Conservation (phyloP, 768 basidiomycete genomes). For the Rhodotorula taiwanensis region DNA sequence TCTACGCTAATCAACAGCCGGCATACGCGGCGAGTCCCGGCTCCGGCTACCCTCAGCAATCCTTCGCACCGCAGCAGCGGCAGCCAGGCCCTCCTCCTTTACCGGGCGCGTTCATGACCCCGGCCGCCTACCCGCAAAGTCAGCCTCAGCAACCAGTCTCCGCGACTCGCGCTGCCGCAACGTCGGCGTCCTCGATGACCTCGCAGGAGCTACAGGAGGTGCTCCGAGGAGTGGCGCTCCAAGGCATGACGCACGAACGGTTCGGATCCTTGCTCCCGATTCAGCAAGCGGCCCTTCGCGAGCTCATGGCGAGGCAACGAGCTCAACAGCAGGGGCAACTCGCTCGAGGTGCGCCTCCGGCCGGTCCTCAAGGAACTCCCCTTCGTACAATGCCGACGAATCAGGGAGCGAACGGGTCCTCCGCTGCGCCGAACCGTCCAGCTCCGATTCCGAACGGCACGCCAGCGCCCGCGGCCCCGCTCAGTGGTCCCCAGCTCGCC, state of each 20-base stretch:
- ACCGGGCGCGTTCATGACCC: too few relatives aligned
- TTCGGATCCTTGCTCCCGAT: constrained; percentile 8
- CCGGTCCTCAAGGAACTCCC: background rate
- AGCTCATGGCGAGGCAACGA: constrained; percentile 8
- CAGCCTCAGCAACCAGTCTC: too few relatives aligned
- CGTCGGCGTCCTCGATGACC: background rate
- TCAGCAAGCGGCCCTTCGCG: constrained; percentile 22
- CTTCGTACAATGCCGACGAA: too few relatives aligned
- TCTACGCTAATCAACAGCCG: constrained; percentile 4
- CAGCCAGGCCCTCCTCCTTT: too few relatives aligned
- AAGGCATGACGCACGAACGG: constrained; percentile 23
- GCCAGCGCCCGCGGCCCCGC: background rate
- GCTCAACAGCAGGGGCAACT: constrained; percentile 21
- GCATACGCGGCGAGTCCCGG: constrained; percentile 1
- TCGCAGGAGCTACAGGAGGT: constrained; percentile 4
- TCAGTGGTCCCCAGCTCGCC: background rate
- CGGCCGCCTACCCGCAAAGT: too few relatives aligned
- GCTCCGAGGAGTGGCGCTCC: constrained; percentile 7
- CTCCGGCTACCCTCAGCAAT: background rate
- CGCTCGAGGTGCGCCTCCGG: constrained; percentile 22
- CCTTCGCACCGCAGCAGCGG: too few relatives aligned
- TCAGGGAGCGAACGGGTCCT: background rate
- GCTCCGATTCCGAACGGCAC: background rate
- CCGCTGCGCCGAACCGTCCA: background rate
- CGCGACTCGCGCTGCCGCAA: background rate